Conservation (phyloP, 2,329 filamentous ascomycete species). For the Exophiala mesophila region DNA sequence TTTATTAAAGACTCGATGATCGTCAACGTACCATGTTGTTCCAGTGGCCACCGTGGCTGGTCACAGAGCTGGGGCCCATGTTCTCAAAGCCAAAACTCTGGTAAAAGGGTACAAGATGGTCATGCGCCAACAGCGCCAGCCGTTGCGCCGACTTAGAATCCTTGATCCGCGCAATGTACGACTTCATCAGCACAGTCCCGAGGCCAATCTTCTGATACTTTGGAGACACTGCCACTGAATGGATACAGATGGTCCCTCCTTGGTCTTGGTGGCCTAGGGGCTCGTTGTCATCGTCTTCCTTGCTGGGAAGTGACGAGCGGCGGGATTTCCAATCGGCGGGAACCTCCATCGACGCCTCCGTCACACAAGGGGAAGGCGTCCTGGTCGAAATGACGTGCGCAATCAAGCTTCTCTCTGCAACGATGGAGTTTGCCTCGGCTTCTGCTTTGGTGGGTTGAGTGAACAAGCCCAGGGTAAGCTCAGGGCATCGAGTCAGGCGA, state of each 20-base stretch:
- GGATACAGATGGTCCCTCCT: conserved; percentile 71
- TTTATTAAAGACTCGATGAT: background rate
- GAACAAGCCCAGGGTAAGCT: conserved; percentile 76
- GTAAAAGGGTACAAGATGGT: conserved; percentile 70
- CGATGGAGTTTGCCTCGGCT: conserved; percentile 48
- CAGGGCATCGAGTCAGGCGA: conserved; percentile 67
- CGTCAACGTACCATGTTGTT: conserved; percentile 63
- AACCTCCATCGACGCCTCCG: conserved; percentile 70
- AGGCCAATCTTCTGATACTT: conserved; percentile 69
- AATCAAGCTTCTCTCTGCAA: conserved; percentile 57
- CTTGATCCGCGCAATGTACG: conserved; percentile 72
- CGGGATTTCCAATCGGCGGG: conserved; percentile 61
- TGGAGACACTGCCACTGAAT: conserved; percentile 75
- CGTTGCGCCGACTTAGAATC: conserved; percentile 65
- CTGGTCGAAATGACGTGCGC: conserved; percentile 75
- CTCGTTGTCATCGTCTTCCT: conserved; percentile 35
- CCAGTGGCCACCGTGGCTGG: conserved; percentile 77
- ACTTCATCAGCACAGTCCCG: conserved; percentile 67
- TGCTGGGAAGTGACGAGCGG: conserved; percentile 31
- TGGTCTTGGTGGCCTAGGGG: conserved; percentile 64
- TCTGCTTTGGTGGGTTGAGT: conserved; percentile 52
- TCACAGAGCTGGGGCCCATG: conserved; percentile 61
- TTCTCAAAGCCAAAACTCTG: conserved; percentile 68
- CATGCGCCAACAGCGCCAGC: conserved; percentile 71
- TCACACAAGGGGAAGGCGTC: conserved; percentile 58